Base-by-base conservation (phyloP, 129 eudicot genomes). In the Cynara cardunculus region DNA sequence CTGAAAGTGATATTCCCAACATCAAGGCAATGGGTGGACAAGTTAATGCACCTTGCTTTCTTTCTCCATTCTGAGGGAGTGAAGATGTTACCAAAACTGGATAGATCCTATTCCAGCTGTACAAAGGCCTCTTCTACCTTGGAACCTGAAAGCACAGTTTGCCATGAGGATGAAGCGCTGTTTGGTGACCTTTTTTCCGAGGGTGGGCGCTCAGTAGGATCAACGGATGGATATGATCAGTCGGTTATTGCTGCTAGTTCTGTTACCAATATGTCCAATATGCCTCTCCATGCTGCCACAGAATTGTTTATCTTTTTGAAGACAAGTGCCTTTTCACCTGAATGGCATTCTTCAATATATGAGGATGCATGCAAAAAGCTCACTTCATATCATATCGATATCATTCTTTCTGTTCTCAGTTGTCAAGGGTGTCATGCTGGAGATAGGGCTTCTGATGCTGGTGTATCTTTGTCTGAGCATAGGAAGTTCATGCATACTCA, bases 121-220 rank as follows among this genome's bases (percentile, higher is more conserved):
- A 83, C 93, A 66, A 95, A 89, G 88, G 78, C 88, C 44, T 82
- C 93, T 78, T 83, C 69, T 70, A 79, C 76, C 59, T 79, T 87
- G 66, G 99, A 95, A 83, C 88, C 87, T 21, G 99, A 95, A 66
- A 89, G 64, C 61, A 86, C 88, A 26, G 88, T 85, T 80, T 95
- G 93, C 84, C 97, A 92, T 41, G 99, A 95, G 85, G 99, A 95
- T 69, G 99, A 95, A 82, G 99, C 97, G 10, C 87, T 95, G 32
- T 95, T 95, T 79, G 99, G 99, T 44, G 97, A 95, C 77, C 97
- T 95, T 70, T 95, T 95, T 72, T 95, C 97, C 1, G 99, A 95
- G 84, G 97, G 97, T 78, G 89, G 96, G 69, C 94, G 99, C 7
- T 95, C 99, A 2, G 92, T 89, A 49, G 97, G 93, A 68, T 95